Evolutionary conservation across 805 yeast species (phyloP), one percentile per base, ranked within the genome.

Genomic region (Lipomyces anomalus): DNA sequence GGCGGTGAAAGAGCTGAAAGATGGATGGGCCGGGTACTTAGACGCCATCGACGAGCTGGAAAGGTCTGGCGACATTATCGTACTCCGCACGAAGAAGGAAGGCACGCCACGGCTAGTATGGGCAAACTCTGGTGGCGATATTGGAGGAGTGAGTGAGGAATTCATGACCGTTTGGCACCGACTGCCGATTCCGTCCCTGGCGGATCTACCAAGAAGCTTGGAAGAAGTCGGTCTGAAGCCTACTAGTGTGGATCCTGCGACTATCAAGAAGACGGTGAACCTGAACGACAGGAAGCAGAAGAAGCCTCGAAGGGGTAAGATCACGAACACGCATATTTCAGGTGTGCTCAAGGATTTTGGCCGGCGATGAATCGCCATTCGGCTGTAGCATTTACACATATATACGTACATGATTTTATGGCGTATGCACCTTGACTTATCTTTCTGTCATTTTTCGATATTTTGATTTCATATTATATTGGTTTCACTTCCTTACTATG

Each of bases 171-270:
- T 83, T 75, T 92, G 98, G 98, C 73, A 74, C 47, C 68, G 69
- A 30, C 82, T 86, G 16, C 80, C 79, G 57, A 73, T 90, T 26
- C 98, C 98, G 2, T 81, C 82, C 24, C 79, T 81, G 23, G 82
- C 84, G 42, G 94, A 82, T 45, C 71, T 92, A 50, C 95, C 95
- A 22, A 78, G 81, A 44, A 78, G 79, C 46, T 72, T 92, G 52
- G 75, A 82, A 48, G 85, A 80, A 48, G 80, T 84, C 48, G 90
- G 95, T n/a, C 74, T 92, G 64, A 92, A 88, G 64, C 98, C 98
- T 6, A 90, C 97, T 0, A 84, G 92, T 60, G 92, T 88, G n/a
- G 98, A 92, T 62, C 97, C 98, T n/a, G 85, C 88, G 35, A 77
- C 84, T n/a, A 68, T 88, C 48, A 85, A 82, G 66, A 82, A 80